Evolutionary conservation across 768 basidiomycete species (phyloP).

Genomic region (Tulasnella sp.): DNA sequence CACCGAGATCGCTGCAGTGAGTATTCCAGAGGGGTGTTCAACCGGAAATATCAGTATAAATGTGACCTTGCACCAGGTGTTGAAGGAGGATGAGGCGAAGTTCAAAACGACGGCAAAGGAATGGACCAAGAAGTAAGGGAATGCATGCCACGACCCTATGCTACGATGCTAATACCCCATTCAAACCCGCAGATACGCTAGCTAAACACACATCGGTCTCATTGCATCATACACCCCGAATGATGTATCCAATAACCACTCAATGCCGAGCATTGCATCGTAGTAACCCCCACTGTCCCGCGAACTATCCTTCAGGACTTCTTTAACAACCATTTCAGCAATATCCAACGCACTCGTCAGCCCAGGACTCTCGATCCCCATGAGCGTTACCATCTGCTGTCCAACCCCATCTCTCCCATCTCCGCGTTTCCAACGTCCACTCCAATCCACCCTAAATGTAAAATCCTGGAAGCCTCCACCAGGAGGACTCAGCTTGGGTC

Average conservation of each 20-base stretch:
- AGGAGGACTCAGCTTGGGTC: conserved; percentile 76
- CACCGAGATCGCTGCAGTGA: conserved; percentile 70
- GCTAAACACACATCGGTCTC: too few species aligned
- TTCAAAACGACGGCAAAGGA: conserved; percentile 71
- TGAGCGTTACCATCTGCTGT: conserved; percentile 56
- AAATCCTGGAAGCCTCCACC: conserved; percentile 72
- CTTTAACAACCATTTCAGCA: conserved; percentile 64
- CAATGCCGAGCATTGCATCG: too few species aligned
- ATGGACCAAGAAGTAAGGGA: conserved; percentile 70
- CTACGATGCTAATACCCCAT: too few species aligned
- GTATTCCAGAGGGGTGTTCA: conserved; percentile 22
- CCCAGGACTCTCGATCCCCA: conserved; percentile 90
- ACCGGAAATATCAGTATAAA: background rate
- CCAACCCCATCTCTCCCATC: conserved; percentile 19
- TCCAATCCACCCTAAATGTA: conserved; percentile 51
- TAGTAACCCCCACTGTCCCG: too few species aligned
- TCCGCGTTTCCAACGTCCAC: conserved; percentile 25
- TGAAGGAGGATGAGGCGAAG: conserved; percentile 65
- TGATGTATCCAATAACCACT: too few species aligned
- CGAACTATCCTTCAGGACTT: conserved; percentile 3
- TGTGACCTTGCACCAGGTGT: conserved; percentile 33
- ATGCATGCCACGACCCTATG: too few species aligned
- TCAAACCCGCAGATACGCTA: too few species aligned
- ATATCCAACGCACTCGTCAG: conserved; percentile 79
- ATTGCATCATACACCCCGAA: too few species aligned